Evolutionary conservation across 2,329 filamentous ascomycete species (phyloP), one percentile per base, ranked within the genome.

Genomic region (Epichloe glyceriae): DNA sequence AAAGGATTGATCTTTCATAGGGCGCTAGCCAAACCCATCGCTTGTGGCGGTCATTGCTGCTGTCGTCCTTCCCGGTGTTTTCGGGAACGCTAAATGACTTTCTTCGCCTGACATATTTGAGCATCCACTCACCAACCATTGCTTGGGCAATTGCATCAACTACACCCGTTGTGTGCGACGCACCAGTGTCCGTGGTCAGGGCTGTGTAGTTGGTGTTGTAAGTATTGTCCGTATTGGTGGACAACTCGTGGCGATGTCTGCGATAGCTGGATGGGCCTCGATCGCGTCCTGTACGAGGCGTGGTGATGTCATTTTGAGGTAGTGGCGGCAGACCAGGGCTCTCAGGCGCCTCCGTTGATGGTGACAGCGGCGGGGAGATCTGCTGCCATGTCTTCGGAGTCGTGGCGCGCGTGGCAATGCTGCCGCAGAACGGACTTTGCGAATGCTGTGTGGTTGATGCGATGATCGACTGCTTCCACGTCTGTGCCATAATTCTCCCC

Each of bases 51-150:
- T 85, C 83, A 55, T 80, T 82, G 67, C 86, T 82, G 55, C 75
- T 84, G 55, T 86, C 80, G 61, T 89, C 82, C 55, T 80, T 80
- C 37, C 77, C 76, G 53, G 75, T 80, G 22, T 72, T 75, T 43
- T 90, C 86, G 3, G 78, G 70, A 49, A 91, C 81, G 19, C 88
- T 88, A 64, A 98, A 97, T 0, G 91, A 94, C 69, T 90, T 96
- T 57, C 91, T 81, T 64, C 87, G 79, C 48, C 87, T 79, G 35
- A 91, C 85, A 61, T 94, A 93, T 67, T 94, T 94, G 73, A 84
- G 90, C 86, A 94, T 91, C 86, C 88, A 93, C 62, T 97, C 93
- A 38, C 93, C 93, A 33, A 98, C 88, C 93, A 98, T 98, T 0
- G 91, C 94, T 63, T 95, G 90, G 1, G 93, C 90, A 66, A 98